These are phyloP conservation scores for Sarcocystis neurona DNA, from an alignment of 169 alveolate genomes.

Conservation along the genomic window DNA sequence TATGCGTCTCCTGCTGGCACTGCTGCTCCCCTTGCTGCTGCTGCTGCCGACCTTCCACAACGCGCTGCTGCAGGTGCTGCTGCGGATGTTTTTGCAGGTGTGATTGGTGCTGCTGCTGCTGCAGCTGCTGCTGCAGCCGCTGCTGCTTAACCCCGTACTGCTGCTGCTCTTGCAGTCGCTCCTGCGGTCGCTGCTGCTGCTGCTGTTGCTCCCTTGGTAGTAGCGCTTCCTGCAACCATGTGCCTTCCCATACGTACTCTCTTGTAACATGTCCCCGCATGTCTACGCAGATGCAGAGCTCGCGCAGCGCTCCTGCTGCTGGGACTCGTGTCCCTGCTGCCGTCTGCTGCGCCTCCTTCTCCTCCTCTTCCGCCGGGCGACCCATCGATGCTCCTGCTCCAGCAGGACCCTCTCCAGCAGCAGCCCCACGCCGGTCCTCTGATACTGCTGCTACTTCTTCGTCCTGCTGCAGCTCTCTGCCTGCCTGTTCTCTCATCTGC, in stretches of 20 bases:
- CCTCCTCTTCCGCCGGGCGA: too few species aligned
- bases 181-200: not conserved
- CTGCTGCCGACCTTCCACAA: too few species aligned
- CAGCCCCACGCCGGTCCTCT: too few species aligned
- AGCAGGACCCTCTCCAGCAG: too few species aligned
- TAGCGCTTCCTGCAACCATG: not conserved
- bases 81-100: not conserved
- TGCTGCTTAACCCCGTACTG: not conserved
- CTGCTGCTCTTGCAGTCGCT: not conserved
- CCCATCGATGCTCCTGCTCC: too few species aligned
- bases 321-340: too few species aligned
- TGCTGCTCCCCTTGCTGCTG: not conserved
- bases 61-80: not conserved
- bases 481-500: too few species aligned
- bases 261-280: constrained; percentile 24
- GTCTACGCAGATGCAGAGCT: not conserved
- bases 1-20: not conserved
- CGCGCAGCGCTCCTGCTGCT: not conserved
- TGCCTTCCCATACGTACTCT: constrained; percentile 39
- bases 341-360: too few species aligned
- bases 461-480: too few species aligned
- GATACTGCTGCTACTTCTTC: too few species aligned
- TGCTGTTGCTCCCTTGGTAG: not conserved
- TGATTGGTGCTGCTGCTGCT: not conserved
- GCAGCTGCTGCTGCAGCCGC: not conserved